Conservation (phyloP, 1,139 yeast genomes). For the Geotrichum bryndzae region DNA sequence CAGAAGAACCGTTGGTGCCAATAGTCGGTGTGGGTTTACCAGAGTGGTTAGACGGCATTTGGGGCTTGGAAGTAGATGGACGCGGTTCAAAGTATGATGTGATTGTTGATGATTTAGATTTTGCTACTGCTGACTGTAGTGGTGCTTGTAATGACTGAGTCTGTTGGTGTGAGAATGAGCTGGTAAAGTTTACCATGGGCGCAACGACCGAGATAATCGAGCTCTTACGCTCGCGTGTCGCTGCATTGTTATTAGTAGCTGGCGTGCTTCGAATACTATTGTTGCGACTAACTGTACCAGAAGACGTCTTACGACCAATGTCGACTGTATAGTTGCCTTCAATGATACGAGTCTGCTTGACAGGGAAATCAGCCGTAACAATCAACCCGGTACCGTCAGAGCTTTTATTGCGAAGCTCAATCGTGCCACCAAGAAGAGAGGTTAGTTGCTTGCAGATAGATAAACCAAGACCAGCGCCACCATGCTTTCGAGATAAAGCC, state of each 20-base stretch:
- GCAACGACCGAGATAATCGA: neutral
- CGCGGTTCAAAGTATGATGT: neutral
- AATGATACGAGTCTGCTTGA: slow-evolving; percentile 4
- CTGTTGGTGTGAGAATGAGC: neutral
- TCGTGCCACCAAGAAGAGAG: slow-evolving; percentile 58
- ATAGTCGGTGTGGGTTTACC: neutral
- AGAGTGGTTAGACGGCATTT: neutral
- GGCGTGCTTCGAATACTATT: neutral
- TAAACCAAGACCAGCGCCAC: slow-evolving; percentile 93
- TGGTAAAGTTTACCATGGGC: neutral
- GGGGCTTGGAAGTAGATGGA: neutral
- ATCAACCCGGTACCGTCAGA: slow-evolving; percentile 1
- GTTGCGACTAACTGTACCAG: neutral
- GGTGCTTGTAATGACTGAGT: neutral
- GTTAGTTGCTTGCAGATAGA: slow-evolving; percentile 80
- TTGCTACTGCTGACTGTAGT: neutral
- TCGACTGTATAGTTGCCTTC: neutral
- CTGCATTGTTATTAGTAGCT: neutral
- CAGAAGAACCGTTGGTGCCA: neutral
- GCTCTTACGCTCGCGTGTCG: neutral
- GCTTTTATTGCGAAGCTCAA: slow-evolving; percentile 35
- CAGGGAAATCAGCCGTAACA: slow-evolving; percentile 7
- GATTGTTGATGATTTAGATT: neutral
- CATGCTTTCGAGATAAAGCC: slow-evolving; percentile 81
- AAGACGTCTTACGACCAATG: neutral